Base-by-base conservation (phyloP, 2,329 filamentous ascomycete genomes). In the Podosphaera xanthii region DNA sequence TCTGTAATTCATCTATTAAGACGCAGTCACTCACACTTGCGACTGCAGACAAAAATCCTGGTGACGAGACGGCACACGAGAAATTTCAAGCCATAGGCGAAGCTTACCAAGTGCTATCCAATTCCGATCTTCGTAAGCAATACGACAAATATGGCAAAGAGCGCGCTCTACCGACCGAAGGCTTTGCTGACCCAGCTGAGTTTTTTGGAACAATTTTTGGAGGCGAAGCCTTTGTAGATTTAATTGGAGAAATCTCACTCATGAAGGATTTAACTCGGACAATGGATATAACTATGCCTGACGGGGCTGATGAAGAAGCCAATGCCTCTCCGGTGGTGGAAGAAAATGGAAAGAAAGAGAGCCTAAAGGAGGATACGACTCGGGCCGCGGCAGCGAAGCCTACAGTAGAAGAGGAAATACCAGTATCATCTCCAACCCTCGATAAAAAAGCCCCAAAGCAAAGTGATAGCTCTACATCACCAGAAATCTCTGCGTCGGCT, bases 201-300 rank as follows among this genome's bases (percentile, higher is more conserved):
- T 98, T 98, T 78, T 98, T 98, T 74, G 86, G 86, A 67, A 94
- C 90, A 76, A 98, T 98, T 66, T 98, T 98, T 69, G 92, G 92
- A 65, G 92, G 92, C 61, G 91, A 96, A 67, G 89, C 91, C 10
- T 98, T 98, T 68, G 77, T 85, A 62, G 91, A 98, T 75, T 88
- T 92, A 77, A 97, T 98, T 68, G 92, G 92, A 65, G 92, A 98
- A 77, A 95, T 98, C 66, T 92, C 87, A 57, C 81, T 98, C 60
- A 96, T 98, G 87, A 97, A 96, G 75, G 92, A 98, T 69, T 78
- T 98, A 59, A 97, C 91, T 22, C 88, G 89, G 68, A 95, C 90
- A 52, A 97, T 98, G 91, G 92, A 98, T 68, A 97, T 98, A 65
- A 90, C 88, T 30, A 91, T 89, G 82, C 77, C 86, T 59, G 82